phyloP scores from a whole-genome alignment of 2,329 filamentous ascomycete species.

The Ophiosphaerella narmari region DNA sequence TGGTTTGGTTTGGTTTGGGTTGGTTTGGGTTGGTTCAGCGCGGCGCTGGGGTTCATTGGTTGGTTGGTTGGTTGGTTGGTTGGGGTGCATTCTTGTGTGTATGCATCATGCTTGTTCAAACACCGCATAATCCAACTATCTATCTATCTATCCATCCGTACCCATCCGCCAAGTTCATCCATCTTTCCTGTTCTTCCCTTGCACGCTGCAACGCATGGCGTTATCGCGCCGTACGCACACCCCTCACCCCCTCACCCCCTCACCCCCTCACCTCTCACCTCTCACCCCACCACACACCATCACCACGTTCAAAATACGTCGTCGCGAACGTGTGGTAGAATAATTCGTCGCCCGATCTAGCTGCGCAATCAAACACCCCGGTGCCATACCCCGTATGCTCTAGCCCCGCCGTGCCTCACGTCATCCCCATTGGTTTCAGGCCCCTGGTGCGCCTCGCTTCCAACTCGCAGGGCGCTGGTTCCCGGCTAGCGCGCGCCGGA shows the following conservation, averaged over 20 bases:
- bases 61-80: neutral
- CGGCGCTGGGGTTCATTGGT: conserved; percentile 9
- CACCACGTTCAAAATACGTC: neutral
- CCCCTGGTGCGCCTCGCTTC: conserved; percentile 1
- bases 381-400: neutral
- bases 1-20: conserved; percentile 3
- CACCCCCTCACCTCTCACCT: neutral
- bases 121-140: neutral
- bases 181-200: neutral
- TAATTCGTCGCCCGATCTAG: neutral
- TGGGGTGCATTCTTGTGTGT: neutral
- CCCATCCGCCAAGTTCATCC: neutral
- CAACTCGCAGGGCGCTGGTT: neutral
- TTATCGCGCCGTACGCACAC: neutral
- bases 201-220: neutral
- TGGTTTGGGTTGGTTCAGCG: conserved; percentile 8
- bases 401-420: neutral
- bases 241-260: too few relatives aligned
- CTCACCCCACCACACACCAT: too few relatives aligned
- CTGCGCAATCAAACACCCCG: neutral
- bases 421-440: neutral
- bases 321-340: neutral
- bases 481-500: neutral
- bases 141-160: too few relatives aligned
- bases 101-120: neutral